phyloP scores from a whole-genome alignment of 2,329 filamentous ascomycete species.

The Paracorniculantispora psalliotae region DNA sequence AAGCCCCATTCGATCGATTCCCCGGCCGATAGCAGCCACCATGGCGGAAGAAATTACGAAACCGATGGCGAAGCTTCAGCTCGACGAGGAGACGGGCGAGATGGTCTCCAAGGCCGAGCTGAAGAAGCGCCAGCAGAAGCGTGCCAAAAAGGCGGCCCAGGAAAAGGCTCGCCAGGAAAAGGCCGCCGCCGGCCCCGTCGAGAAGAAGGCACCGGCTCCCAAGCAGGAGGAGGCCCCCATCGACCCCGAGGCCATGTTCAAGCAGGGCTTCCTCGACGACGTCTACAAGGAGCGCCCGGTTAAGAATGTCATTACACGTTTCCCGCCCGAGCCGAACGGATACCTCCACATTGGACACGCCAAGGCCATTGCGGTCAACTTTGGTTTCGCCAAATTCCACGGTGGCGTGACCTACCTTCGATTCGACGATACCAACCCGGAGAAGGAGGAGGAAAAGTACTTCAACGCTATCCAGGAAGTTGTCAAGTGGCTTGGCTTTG shows the following conservation, averaged over 20 bases:
- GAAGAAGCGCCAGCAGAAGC: constrained; percentile 54
- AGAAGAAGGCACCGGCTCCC: constrained; percentile 25
- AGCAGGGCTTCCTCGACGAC: constrained; percentile 68
- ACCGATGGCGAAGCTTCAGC: constrained; percentile 51
- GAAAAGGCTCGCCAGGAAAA: constrained; percentile 80
- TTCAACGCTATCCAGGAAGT: constrained; percentile 87
- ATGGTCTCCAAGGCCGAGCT: constrained; percentile 59
- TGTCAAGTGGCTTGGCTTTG: constrained; percentile 69
- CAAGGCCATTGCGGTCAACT: constrained; percentile 95
- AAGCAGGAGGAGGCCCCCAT: constrained; percentile 45
- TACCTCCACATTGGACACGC: constrained; percentile 91
- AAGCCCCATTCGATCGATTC: background rate
- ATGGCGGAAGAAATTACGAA: constrained; percentile 47
- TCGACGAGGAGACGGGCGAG: constrained; percentile 59
- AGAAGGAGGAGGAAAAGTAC: constrained; percentile 85
- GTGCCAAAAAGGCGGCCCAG: constrained; percentile 49
- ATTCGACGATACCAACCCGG: constrained; percentile 94
- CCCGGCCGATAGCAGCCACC: constrained; percentile 14
- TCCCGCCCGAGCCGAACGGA: constrained; percentile 86
- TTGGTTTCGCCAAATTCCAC: constrained; percentile 84
- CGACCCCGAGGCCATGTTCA: constrained; percentile 68
- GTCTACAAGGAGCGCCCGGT: constrained; percentile 65
- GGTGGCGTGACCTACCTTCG: constrained; percentile 53
- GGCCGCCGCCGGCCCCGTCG: constrained; percentile 53
- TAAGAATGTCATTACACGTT: constrained; percentile 62